Evolutionary conservation across 2,329 filamentous ascomycete genomes (phyloP), one percentile per base, ranked within the genome.

Genomic region (Curvularia lunata): DNA sequence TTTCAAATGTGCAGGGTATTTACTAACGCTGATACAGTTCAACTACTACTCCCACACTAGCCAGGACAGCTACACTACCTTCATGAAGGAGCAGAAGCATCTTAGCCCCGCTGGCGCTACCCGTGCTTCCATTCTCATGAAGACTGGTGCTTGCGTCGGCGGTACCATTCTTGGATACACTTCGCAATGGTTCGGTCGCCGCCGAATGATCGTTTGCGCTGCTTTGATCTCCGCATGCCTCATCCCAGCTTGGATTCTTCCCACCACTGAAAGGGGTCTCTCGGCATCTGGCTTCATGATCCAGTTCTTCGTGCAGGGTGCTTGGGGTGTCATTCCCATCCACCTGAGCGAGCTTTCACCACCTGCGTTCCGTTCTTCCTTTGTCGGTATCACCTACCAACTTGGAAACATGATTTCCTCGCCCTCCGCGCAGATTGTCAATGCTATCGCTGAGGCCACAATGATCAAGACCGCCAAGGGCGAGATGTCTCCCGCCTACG

Each of bases 31-130:
- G 4, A 4, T 84, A 0, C 86, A 88, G 70, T 79, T 79, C 71
- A 76, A 76, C 67, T 79, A 73, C 68, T 92, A 91, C 79, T 90
- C 88, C 49, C 91, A 94, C 80, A 91, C 89, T 1, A 89, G 86
- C 23, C 90, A 94, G 74, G 91, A 94, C 78, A 89, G 85, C 48
- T 93, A 92, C 79, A 92, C 90, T 0, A 92, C 90, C 3, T 92
- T 92, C 73, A 89, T 93, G 88, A 81, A 88, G 38, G 83, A 83
- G 4, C 84, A 91, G 66, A 92, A 93, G 77, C 86, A 87, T 62
- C 82, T 93, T 57, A 69, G 82, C 53, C 88, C 91, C 67, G 71
- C 79, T 1, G 82, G 82, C 0, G 88, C 90, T 4, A 89, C 84
- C 7, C 86, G 89, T n/a, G 89, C 89, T 16, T 89, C 86, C n/a